phyloP scores from a whole-genome alignment of 2,329 filamentous ascomycete species.

The Aspergillus thermomutatus region DNA sequence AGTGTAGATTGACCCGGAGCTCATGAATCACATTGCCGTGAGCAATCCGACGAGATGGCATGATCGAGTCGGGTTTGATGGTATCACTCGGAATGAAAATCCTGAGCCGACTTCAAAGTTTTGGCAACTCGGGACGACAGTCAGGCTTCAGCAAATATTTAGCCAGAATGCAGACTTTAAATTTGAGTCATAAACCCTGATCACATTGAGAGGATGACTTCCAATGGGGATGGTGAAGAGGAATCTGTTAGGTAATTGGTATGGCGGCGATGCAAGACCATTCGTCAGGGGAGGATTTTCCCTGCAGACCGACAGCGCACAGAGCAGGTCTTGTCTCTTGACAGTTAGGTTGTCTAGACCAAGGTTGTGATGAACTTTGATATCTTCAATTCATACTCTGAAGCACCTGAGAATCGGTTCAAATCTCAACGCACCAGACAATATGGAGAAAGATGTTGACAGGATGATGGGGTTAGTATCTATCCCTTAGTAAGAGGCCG shows the following conservation, averaged over 20 bases:
- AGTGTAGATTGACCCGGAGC: background rate
- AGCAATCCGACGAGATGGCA: background rate
- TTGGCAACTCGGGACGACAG: background rate
- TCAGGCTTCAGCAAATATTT: background rate
- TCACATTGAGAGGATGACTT: background rate
- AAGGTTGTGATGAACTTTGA: background rate
- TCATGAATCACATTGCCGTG: background rate
- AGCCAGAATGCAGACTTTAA: background rate
- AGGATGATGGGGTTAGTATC: background rate
- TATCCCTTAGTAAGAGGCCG: background rate
- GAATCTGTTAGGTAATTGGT: conserved; percentile 35
- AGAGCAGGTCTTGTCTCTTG: conserved; percentile 24
- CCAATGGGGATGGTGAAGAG: conserved; percentile 12
- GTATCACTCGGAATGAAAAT: background rate
- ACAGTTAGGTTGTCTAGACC: conserved; percentile 17
- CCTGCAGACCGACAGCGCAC: conserved; percentile 14
- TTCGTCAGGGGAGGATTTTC: conserved; percentile 18
- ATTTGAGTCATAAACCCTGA: background rate
- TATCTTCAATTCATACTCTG: background rate
- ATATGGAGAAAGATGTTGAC: background rate
- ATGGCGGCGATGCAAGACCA: conserved; percentile 16
- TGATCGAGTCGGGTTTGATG: background rate
- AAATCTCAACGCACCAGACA: background rate
- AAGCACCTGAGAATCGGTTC: background rate
- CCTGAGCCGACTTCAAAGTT: no score